Percentiles rank a stretch among this genome's conserved stretches.
Evolutionary conservation across 1,139 yeast genomes (phyloP).

Genomic region (Scheffersomyces cryptocercus): DNA sequence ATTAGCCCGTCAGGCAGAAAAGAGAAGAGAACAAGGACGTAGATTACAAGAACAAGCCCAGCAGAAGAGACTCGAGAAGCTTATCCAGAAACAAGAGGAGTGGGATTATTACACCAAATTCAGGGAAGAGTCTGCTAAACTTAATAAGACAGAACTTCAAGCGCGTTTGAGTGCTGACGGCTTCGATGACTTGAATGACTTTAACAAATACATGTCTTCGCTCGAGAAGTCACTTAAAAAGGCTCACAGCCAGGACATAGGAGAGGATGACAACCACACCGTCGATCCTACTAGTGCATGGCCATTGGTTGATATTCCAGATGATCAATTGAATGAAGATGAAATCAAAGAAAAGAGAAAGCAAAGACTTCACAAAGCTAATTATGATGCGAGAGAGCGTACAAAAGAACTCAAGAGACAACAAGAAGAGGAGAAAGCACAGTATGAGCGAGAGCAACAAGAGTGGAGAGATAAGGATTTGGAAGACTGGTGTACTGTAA

Average conservation of each 20-base stretch:
- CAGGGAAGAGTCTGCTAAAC: slow-evolving; percentile 50
- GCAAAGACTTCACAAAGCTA: slow-evolving; percentile 80
- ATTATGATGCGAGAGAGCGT: slow-evolving; percentile 83
- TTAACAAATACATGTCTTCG: slow-evolving; percentile 65
- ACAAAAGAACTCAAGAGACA: slow-evolving; percentile 72
- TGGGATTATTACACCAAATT: slow-evolving; percentile 66
- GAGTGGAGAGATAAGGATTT: slow-evolving; percentile 79
- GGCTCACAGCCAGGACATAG: slow-evolving; percentile 58
- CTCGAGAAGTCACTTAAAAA: slow-evolving; percentile 70
- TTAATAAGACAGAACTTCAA: slow-evolving; percentile 45
- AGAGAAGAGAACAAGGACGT: slow-evolving; percentile 82
- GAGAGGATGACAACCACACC: slow-evolving; percentile 44
- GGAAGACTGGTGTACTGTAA: slow-evolving; percentile 75
- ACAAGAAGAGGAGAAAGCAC: slow-evolving; percentile 56
- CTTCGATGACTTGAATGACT: slow-evolving; percentile 71
- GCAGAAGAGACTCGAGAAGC: slow-evolving; percentile 75
- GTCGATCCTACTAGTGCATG: slow-evolving; percentile 58
- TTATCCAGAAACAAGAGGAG: slow-evolving; percentile 80
- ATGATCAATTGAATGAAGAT: slow-evolving; percentile 77
- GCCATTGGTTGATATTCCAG: slow-evolving; percentile 82
- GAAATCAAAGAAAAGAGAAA: slow-evolving; percentile 84
- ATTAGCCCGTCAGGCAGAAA: slow-evolving; percentile 71
- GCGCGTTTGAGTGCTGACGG: slow-evolving; percentile 68
- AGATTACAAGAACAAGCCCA: slow-evolving; percentile 93
- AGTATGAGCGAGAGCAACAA: slow-evolving; percentile 59